Evolutionary conservation across 225 moss, liverwort and hornwort genomes (phyloP), one percentile per base, ranked within the genome.

Genomic region (Bryum argenteum): DNA sequence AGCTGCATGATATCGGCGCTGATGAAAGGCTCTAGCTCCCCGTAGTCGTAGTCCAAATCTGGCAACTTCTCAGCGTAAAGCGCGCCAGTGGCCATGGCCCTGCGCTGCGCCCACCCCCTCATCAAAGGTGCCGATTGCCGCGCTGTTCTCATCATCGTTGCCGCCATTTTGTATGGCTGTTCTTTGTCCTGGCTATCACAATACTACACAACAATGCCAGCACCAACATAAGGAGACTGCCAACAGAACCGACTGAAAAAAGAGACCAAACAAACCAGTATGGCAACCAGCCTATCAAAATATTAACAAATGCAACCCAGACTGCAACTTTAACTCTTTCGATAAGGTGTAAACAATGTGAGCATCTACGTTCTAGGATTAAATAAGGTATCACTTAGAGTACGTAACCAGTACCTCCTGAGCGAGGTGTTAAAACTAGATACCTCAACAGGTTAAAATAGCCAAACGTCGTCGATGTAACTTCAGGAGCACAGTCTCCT

Each of bases 1-100:
- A 97, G 74, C 83, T 91, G 69, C 97, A 97, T 97, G 72, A 97
- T 97, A 9, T 94, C 92, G 10, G 77, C 90, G n/a, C 94, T 97
- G 67, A 97, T 97, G 60, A 43, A 76, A 0, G 97, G 97, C 81
- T 97, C 97, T 70, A 97, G 76, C 8, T 81, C 97, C 21, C 88
- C 90, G 38, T 97, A 97, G 74, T 87, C 97, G 54, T 92, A 97
- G 38, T 88, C 86, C 70, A 97, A 75, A 69, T 97, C 97, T 11
- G 97, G 97, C 64, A 97, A 75, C 15, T 65, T 75, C 80, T 88
- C 91, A 3, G 81, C 75, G 48, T 82, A 78, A 5, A 78, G 60
- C 12, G 84, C 71, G 40, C 71, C 66, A 1, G 88, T 82, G 28
- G 73, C 84, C 78, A 80, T 74, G 33, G 72, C 85, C 71, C 90